Evolutionary conservation across 306 rosid genomes (phyloP).

Genomic region (Biancaea sappan): DNA sequence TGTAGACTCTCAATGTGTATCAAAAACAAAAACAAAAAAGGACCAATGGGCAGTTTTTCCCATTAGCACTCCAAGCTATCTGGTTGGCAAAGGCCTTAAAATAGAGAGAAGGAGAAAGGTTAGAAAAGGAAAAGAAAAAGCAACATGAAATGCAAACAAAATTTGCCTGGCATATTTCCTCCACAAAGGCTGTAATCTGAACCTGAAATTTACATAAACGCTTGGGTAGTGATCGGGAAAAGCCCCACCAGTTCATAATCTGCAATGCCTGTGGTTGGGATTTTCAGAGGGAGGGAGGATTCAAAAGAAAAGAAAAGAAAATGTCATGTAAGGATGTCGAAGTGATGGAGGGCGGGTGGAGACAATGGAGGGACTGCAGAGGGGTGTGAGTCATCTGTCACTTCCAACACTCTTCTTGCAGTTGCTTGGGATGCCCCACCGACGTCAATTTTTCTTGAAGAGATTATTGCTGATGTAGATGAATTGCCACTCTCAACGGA

Average conservation of each 20-base stretch:
- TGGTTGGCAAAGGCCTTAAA: background rate
- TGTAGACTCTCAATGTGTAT: background rate
- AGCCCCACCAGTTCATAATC: constrained; percentile 41
- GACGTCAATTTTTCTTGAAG: constrained; percentile 49
- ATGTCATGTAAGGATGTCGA: constrained; percentile 11
- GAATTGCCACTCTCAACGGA: constrained; percentile 50
- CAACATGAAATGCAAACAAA: constrained; percentile 45
- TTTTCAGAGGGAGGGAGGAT: too few species aligned
- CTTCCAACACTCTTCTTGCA: constrained; percentile 54
- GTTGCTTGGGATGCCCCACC: constrained; percentile 41
- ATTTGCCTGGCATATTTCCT: constrained; percentile 47
- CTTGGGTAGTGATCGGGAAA: constrained; percentile 83
- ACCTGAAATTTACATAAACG: constrained; percentile 71
- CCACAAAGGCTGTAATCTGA: constrained; percentile 53
- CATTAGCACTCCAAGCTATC: too few species aligned
- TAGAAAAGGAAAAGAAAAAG: constrained; percentile 6
- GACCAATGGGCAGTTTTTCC: background rate
- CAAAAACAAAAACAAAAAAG: too few species aligned
- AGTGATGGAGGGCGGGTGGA: constrained; percentile 48
- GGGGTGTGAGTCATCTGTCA: constrained; percentile 23
- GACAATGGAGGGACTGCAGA: constrained; percentile 59
- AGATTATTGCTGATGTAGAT: constrained; percentile 32
- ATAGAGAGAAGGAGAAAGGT: background rate
- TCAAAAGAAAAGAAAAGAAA: background rate
- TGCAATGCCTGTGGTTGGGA: too few species aligned